Evolutionary conservation across 2,329 filamentous ascomycete genomes (phyloP), one percentile per base, ranked within the genome.

Genomic region (Ambrosiella beaveri): DNA sequence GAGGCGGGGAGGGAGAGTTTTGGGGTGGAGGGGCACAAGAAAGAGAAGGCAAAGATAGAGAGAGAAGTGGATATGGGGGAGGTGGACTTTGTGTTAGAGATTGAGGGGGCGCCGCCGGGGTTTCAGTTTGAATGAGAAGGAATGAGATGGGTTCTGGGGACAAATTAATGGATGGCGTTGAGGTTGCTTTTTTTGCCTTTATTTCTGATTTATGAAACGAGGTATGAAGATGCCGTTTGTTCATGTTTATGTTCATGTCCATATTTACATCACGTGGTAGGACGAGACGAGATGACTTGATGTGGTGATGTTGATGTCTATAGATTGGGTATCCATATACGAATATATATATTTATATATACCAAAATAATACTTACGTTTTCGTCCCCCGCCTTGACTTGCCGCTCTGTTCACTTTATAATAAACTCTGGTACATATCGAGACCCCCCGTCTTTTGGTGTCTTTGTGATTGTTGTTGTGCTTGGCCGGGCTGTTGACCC

Each of bases 1-100:
- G 85, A 88, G 68, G 85, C 86, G 3, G 86, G 86, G 1, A 74
- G 85, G 61, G 86, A 89, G 65, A 88, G 85, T 65, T 66, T 89
- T 1, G 81, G 68, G 66, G 65, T 65, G 71, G 39, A 63, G 35
- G 44, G 44, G 44, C 8, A 47, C 44, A 38, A 7, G 6, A 17
- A 37, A 1, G 44, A 49, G 19, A 45, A 15, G 39, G 17, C 13
- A 6, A 53, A 19, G 4, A 4, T 27, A 27, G 49, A 47, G 11
- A 53, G 19, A 27, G 49, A 41, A 8, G 50, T 51, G 38, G 59
- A 58, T 51, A 37, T 57, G 51, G 59, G 51, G 12, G 51, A 55
- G 15, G 56, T 56, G 19, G 56, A 60, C 47, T 60, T 60, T 39
- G 53, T 60, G 27, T 36, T 60, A 45, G 59, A 60, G 52, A 60